Evolutionary conservation across 2,329 filamentous ascomycete genomes (phyloP).

Genomic region (Colletotrichum sp.): DNA sequence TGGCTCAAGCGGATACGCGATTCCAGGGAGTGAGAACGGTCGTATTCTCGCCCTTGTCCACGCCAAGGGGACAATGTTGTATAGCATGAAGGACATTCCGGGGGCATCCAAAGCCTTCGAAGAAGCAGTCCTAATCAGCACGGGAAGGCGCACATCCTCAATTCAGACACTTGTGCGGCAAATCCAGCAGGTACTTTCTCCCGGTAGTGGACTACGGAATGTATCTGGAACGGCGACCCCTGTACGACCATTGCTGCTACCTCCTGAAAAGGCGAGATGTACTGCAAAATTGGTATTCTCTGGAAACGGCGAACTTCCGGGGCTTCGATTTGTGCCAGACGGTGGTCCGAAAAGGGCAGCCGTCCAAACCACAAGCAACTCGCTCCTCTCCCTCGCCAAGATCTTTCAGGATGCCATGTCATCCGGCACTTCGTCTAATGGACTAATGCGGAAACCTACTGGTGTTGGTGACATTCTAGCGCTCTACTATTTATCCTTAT

Average conservation of each 20-base stretch:
- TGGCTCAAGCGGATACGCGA: conserved; percentile 78
- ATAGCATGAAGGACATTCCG: conserved; percentile 82
- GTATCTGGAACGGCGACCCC: conserved; percentile 33
- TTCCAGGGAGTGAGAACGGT: conserved; percentile 88
- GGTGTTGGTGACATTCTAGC: conserved; percentile 92
- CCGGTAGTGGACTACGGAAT: conserved; percentile 23
- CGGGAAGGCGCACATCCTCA: conserved; percentile 71
- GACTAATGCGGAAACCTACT: conserved; percentile 65
- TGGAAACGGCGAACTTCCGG: conserved; percentile 76
- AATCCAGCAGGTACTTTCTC: conserved; percentile 74
- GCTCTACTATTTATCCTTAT: conserved; percentile 93
- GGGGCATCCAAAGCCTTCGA: conserved; percentile 90
- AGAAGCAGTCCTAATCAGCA: conserved; percentile 89
- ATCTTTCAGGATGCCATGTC: conserved; percentile 98
- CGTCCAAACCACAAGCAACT: conserved; percentile 93
- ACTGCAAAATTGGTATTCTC: conserved; percentile 86
- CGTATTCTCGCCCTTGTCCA: conserved; percentile 93
- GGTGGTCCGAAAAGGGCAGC: conserved; percentile 78
- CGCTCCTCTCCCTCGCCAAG: conserved; percentile 90
- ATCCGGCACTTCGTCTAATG: conserved; percentile 63
- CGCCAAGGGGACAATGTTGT: conserved; percentile 98
- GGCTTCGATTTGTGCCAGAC: conserved; percentile 74
- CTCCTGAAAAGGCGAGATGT: conserved; percentile 81
- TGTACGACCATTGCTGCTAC: conserved; percentile 70
- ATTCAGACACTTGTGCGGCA: conserved; percentile 80